phyloP scores from a whole-genome alignment of 2,329 filamentous ascomycete species.

The Westerdykella sp. region DNA sequence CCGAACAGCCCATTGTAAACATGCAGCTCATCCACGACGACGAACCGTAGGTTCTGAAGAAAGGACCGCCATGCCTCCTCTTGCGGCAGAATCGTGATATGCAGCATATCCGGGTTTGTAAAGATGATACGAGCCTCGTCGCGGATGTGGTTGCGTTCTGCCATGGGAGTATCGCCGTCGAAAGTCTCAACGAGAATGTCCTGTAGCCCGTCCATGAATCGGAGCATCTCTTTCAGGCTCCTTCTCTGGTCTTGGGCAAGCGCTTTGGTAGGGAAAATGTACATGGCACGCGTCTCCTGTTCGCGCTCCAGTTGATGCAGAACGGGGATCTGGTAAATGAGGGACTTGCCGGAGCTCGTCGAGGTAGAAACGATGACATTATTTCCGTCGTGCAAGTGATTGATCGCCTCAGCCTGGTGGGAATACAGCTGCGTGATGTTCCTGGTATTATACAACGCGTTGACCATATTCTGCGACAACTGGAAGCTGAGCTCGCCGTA shows the following conservation, averaged over 20 bases:
- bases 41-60: constrained; percentile 80
- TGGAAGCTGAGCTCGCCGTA: constrained; percentile 80
- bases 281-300: constrained; percentile 74
- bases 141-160: constrained; percentile 68
- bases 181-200: constrained; percentile 82
- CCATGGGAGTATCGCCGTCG: constrained; percentile 88
- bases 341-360: constrained; percentile 90
- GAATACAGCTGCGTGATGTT: constrained; percentile 81
- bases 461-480: constrained; percentile 87
- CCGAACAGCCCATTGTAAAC: constrained; percentile 96
- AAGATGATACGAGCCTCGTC: constrained; percentile 91
- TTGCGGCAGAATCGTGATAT: constrained; percentile 86
- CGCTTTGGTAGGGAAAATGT: constrained; percentile 97
- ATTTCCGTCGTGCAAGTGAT: constrained; percentile 71
- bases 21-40: constrained; percentile 80
- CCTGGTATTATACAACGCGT: constrained; percentile 88
- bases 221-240: constrained; percentile 77
- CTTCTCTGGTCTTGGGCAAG: constrained; percentile 89
- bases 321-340: constrained; percentile 97
- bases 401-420: constrained; percentile 91
- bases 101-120: constrained; percentile 97
- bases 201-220: constrained; percentile 72
- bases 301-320: constrained; percentile 80
- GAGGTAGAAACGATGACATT: constrained; percentile 92
- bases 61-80: constrained; percentile 86